phyloP scores from a whole-genome alignment of 1,284 basidiomycete species.

The Boletellus deceptivus region DNA sequence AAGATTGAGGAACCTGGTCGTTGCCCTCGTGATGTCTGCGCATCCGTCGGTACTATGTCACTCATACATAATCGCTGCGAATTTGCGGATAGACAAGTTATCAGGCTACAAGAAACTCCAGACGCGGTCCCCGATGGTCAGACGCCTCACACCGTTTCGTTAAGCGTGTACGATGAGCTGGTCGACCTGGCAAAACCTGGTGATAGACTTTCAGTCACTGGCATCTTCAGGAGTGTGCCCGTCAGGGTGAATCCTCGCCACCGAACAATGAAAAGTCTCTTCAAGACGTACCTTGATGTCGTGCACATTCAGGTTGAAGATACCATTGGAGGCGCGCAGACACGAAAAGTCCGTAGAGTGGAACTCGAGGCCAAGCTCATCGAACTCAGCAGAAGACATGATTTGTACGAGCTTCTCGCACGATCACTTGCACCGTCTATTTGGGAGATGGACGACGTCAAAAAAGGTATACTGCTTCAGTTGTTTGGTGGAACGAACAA shows the following conservation, averaged over 20 bases:
- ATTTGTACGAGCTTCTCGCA: conserved; percentile 87
- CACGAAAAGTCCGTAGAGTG: conserved; percentile 49
- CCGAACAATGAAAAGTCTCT: conserved; percentile 89
- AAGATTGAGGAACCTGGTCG: conserved; percentile 90
- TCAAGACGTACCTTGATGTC: conserved; percentile 97
- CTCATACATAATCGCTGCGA: conserved; percentile 97
- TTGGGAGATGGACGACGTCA: conserved; percentile 98
- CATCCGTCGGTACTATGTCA: conserved; percentile 84
- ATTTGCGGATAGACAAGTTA: conserved; percentile 94
- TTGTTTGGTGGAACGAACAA: conserved; percentile 98
- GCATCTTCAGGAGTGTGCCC: conserved; percentile 93
- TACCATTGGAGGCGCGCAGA: conserved; percentile 40
- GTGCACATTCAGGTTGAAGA: conserved; percentile 77
- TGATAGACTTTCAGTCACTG: conserved; percentile 88
- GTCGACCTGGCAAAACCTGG: conserved; percentile 95
- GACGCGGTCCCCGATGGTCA: conserved; percentile 98
- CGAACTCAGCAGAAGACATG: conserved; percentile 71
- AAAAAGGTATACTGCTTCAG: conserved; percentile 96
- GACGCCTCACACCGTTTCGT: conserved; percentile 94
- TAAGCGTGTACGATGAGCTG: conserved; percentile 96
- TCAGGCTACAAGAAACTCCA: conserved; percentile 95
- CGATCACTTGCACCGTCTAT: conserved; percentile 91
- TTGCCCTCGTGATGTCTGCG: conserved; percentile 93
- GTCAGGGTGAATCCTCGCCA: conserved; percentile 92
- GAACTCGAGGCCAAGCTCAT: conserved; percentile 61